These are phyloP conservation scores for Trichoderma asperellum DNA, from an alignment of 2,329 filamentous ascomycete species.

Conservation along the genomic window DNA sequence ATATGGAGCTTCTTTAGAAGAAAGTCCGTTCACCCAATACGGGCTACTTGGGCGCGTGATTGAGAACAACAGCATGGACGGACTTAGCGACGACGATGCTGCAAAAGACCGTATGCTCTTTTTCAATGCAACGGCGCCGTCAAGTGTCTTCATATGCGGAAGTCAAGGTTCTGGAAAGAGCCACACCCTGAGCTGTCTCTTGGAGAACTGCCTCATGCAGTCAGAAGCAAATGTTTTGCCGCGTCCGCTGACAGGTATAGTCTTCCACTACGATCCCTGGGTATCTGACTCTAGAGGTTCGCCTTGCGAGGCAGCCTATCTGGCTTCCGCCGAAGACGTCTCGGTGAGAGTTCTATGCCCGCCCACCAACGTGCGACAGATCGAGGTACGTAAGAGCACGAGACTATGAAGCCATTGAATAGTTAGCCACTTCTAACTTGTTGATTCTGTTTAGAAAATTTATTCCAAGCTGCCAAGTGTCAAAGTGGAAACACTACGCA, in stretches of 20 bases:
- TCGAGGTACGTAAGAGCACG: slow-evolving; percentile 39
- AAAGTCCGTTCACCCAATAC: slow-evolving; percentile 29
- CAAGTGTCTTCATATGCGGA: slow-evolving; percentile 66
- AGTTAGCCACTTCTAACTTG: background rate
- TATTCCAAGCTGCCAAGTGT: slow-evolving; percentile 41
- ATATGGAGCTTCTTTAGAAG: background rate
- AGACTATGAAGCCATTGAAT: background rate
- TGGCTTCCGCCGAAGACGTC: slow-evolving; percentile 50
- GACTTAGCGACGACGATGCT: too few species aligned
- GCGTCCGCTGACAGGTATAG: slow-evolving; percentile 60
- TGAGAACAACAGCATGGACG: background rate
- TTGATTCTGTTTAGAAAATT: slow-evolving; percentile 1
- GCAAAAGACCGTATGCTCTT: slow-evolving; percentile 43
- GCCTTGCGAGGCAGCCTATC: slow-evolving; percentile 63
- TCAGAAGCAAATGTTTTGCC: slow-evolving; percentile 51
- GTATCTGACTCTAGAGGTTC: slow-evolving; percentile 51
- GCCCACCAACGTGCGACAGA: slow-evolving; percentile 53
- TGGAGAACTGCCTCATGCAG: slow-evolving; percentile 60
- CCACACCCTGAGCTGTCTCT: slow-evolving; percentile 59
- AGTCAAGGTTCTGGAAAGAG: slow-evolving; percentile 68
- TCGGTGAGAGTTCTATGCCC: slow-evolving; percentile 59
- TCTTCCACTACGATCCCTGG: slow-evolving; percentile 68
- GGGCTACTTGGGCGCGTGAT: slow-evolving; percentile 31
- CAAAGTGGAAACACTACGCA: slow-evolving; percentile 52
- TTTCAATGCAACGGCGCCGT: slow-evolving; percentile 55